phyloP scores from a whole-genome alignment of 2,329 filamentous ascomycete species.

The Fusarium sp. region DNA sequence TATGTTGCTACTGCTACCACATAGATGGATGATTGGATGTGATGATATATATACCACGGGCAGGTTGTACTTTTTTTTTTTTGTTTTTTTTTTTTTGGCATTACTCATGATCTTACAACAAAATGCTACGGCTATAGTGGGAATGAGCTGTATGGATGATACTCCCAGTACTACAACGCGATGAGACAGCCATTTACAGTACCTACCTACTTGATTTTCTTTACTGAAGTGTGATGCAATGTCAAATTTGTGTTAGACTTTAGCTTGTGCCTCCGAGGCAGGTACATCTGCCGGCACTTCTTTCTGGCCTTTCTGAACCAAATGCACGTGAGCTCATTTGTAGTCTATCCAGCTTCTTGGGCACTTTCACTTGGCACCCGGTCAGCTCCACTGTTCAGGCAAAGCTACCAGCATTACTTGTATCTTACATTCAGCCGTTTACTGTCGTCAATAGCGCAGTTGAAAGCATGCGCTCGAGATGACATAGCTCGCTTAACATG shows the following conservation, averaged over 20 bases:
- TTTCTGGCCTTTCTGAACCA: neutral
- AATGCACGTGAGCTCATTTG: neutral
- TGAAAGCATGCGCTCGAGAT: neutral
- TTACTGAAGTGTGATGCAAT: neutral
- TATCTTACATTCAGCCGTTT: neutral
- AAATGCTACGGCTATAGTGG: neutral
- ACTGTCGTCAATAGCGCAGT: neutral
- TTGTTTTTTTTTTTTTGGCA: neutral
- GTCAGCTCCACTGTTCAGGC: constrained; percentile 1
- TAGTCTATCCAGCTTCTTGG: neutral
- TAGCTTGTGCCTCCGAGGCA: constrained; percentile 5
- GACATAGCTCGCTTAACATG: neutral
- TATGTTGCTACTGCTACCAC: constrained; percentile 2
- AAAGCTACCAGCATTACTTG: neutral
- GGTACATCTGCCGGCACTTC: neutral
- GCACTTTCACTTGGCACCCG: neutral
- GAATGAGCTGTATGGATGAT: constrained; percentile 14
- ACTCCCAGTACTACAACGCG: constrained; percentile 19
- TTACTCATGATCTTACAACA: neutral
- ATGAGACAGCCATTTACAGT: constrained; percentile 11
- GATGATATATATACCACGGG: constrained; percentile 27
- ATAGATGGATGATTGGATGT: constrained; percentile 17
- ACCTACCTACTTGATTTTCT: neutral
- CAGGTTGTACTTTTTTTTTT: neutral
- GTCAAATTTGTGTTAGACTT: neutral